phyloP scores from a whole-genome alignment of 257 asterid species.

The Rauvolfia tetraphylla region DNA sequence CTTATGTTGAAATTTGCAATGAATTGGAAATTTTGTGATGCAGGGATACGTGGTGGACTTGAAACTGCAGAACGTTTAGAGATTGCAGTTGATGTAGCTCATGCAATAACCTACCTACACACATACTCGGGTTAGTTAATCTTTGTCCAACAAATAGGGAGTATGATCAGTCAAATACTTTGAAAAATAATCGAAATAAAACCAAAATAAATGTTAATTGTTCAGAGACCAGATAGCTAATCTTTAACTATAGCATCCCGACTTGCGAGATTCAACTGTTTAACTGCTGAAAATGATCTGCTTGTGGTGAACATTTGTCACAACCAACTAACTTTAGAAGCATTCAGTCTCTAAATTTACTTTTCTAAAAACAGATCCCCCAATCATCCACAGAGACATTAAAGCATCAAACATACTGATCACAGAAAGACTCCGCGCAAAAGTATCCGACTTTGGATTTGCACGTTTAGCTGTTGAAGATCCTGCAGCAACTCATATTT shows the following conservation, averaged over 20 bases:
- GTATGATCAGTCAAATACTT: background rate
- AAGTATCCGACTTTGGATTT: slow-evolving; percentile 75
- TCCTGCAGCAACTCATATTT: slow-evolving; percentile 46
- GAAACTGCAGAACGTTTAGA: slow-evolving; percentile 59
- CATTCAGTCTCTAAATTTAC: background rate
- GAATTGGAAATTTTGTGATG: slow-evolving; percentile 8
- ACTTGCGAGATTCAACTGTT: background rate
- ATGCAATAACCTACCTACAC: slow-evolving; percentile 73
- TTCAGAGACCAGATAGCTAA: background rate
- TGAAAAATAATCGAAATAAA: background rate
- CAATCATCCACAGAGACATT: slow-evolving; percentile 71
- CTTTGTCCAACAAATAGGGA: background rate
- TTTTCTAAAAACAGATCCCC: slow-evolving; percentile 47
- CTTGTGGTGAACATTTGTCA: background rate
- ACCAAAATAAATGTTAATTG: too few species aligned
- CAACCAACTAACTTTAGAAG: background rate
- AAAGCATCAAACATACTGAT: slow-evolving; percentile 66
- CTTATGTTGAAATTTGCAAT: background rate
- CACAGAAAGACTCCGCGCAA: slow-evolving; percentile 61
- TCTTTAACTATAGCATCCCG: background rate
- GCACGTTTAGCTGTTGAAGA: slow-evolving; percentile 55
- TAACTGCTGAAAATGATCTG: background rate
- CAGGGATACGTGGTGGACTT: slow-evolving; percentile 51
- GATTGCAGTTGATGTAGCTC: slow-evolving; percentile 71
- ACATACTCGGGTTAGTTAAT: slow-evolving; percentile 48